Base-by-base conservation (phyloP, 352 stramenopile species). In the Phytopythium mirpurense region DNA sequence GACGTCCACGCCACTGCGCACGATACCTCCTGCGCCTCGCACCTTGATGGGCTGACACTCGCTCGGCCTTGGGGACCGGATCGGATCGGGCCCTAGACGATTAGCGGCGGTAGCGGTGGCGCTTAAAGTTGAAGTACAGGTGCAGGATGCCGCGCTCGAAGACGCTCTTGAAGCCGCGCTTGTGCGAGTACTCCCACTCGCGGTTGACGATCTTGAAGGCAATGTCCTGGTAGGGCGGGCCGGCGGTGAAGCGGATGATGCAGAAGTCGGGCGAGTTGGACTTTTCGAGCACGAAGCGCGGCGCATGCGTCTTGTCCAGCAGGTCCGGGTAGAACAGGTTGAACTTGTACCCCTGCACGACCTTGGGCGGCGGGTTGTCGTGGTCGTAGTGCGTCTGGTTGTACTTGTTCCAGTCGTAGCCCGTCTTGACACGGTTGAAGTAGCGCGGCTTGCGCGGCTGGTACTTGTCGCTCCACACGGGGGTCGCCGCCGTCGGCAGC, bases 371-470 rank as follows among this genome's bases (percentile, higher is more conserved):
- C 57, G 97, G 97, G 64, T 99, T 99, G 68, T 99, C 97, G 61
- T 95, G 83, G 80, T 99, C 97, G 72, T 99, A 99, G 73, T 99
- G 97, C 46, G 96, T 98, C 70, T 99, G 96, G 76, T 99, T 99
- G 88, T 99, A 99, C 77, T 98, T 98, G 85, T 99, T 99, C 96
- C 97, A 99, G 72, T 99, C 96, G 70, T 98, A 99, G 31, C 97
- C 97, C 2, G 96, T 99, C 78, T 98, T 98, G 64, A 99, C 96
- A 35, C 97, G 93, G 78, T 99, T 99, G 59, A 99, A 98, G 75
- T 99, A 99, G 4, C 96, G 84, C 8, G 97, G 97, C 68, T 99
- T 99, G 35, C 97, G 90, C 16, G 96, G 96, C 54, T 94, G 80
- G 73, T 98, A 99, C 73, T 98, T 98, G 56, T 98, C 92, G 70